Evolutionary conservation across 2,329 filamentous ascomycete species (phyloP).

Genomic region (Elsinoe batatas): DNA sequence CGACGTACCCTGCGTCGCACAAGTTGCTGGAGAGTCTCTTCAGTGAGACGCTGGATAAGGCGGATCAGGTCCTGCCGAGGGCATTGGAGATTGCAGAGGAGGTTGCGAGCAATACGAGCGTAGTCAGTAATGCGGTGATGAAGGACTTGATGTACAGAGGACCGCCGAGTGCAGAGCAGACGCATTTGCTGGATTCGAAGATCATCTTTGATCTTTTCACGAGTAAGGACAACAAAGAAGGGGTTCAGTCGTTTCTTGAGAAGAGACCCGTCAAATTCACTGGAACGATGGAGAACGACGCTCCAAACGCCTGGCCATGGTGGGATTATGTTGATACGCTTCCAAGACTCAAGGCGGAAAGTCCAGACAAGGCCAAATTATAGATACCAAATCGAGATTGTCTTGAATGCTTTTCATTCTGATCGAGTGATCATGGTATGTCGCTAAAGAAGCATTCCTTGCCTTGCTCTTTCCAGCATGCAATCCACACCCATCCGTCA

Average conservation of each 20-base stretch:
- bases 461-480: constrained; percentile 5
- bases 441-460: constrained; percentile 12
- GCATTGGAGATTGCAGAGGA: constrained; percentile 59
- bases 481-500: constrained; percentile 1
- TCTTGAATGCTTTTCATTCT: constrained; percentile 14
- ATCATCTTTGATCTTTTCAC: constrained; percentile 53
- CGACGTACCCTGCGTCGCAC: constrained; percentile 42
- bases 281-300: constrained; percentile 50
- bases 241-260: constrained; percentile 58
- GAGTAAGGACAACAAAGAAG: constrained; percentile 56
- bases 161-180: constrained; percentile 52
- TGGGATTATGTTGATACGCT: constrained; percentile 49
- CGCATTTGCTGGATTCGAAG: constrained; percentile 59
- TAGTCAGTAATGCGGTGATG: constrained; percentile 56
- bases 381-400: constrained; percentile 14
- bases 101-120: constrained; percentile 56
- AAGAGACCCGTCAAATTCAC: constrained; percentile 56
- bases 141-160: constrained; percentile 60
- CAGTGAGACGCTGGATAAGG: constrained; percentile 50
- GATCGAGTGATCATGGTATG: constrained; percentile 11
- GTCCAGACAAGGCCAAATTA: constrained; percentile 23
- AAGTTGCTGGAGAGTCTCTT: constrained; percentile 52
- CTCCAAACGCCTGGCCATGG: constrained; percentile 56
- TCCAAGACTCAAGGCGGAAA: constrained; percentile 29
- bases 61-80: constrained; percentile 51